Base-by-base conservation (phyloP, 192 early-diverging fungal species). In the Coemansia sp. region DNA sequence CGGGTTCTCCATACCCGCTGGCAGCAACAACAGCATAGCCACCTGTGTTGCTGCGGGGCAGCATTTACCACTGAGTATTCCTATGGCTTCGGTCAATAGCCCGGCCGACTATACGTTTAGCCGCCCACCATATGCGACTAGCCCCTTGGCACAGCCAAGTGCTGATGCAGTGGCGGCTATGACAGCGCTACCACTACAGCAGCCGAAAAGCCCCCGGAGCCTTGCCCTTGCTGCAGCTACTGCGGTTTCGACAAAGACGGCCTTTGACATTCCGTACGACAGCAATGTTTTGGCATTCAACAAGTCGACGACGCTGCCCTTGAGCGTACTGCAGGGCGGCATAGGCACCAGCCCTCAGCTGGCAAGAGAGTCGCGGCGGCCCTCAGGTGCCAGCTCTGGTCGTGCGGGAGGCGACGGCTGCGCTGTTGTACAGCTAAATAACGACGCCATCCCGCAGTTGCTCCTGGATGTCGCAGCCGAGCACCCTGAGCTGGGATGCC, bases 401-500 rank as follows among this genome's bases (percentile, higher is more conserved):
- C 56, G 35, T 36, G n/a, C 56, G 8, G 37, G 35, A 26, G 31
- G 57, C 50, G 67, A 26, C 28, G 51, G 48, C 48, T n/a, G 46
- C 55, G 4, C 31, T 3, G 64, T 82, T 20, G 48, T 63, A 10
- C 79, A 82, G 59, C 73, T 82, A 46, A 82, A 82, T 67, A 76
- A 70, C 58, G 79, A 62, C 55, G 60, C 38, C 10, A 82, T 82
- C 34, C 79, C 79, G 36, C 67, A 70, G 50, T 69, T 76, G 38
- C 64, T 82, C 5, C 38, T 53, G 38, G 74, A 76, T 55, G 66
- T 71, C 0, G 79, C 71, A n/a, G 62, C 48, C 10, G 63, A 73
- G 64, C 71, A 82, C 43, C 79, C 79, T 24, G 74, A 73, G 71
- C 64, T 82, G 61, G 79, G 79, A 6, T 61, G 74, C 59, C 59